Base-by-base conservation (phyloP, 495 filamentous ascomycete species). In the Aspergillus bertholletiae region DNA sequence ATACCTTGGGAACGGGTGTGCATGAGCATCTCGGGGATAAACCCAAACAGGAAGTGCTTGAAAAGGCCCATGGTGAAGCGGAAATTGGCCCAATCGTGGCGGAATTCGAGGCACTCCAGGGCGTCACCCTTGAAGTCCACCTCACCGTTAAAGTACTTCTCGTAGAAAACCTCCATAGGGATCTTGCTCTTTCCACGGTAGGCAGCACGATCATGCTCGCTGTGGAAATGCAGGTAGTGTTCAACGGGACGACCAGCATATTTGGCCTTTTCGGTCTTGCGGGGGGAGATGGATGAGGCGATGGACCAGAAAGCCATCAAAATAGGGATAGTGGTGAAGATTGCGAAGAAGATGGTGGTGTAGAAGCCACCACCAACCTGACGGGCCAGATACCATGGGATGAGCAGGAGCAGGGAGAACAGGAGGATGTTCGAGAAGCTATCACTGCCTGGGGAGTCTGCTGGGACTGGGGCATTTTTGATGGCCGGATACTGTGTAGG, bases 31-130 rank as follows among this genome's bases (percentile, higher is more conserved):
- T 88, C 85, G 12, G 85, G 85, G 47, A 88, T 78, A 71, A 87
- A 84, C 52, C 84, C 84, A 28, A 82, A 83, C 40, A 88, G 69
- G 73, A 88, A 88, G 67, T 79, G 83, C 75, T 81, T 81, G 72
- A 78, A 87, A 28, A 87, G 72, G 53, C 78, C 74, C 66, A 81
- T 66, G 39, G 85, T 88, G 71, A 88, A 87, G 54, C 79, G 75
- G 74, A 86, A 87, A 67, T 78, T 85, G 37, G 81, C 81, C 84
- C 84, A 88, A 59, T 88, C 84, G 65, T 88, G 84, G 5, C 84
- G 61, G 68, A 83, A 84, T 62, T 88, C 84, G 62, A 88, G 61
- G 41, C 76, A 61, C 51, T 86, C 83, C 44, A 87, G 64, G 24
- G 71, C 69, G 57, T 87, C 84, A 28, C 83, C 82, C 52, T 84